Evolutionary conservation across 495 filamentous ascomycete species (phyloP), one percentile per base, ranked within the genome.

Genomic region (Hypomontagnella monticulosa): DNA sequence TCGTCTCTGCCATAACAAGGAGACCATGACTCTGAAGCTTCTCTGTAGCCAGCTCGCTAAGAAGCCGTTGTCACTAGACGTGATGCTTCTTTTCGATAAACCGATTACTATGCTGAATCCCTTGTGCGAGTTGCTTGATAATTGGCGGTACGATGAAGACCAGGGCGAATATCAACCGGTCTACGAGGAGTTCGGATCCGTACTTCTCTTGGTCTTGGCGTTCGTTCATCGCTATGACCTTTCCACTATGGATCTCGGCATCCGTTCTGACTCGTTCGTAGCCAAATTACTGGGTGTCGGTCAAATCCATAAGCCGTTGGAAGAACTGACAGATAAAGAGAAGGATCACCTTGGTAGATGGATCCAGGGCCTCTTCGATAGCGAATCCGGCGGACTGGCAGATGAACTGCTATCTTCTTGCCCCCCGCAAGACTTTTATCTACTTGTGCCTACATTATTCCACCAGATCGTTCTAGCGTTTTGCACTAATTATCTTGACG

Each of bases 91-190:
- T 0, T 98, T 97, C 76, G 87, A 91, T 40, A 91, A 86, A 51
- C 84, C 92, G 6, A 84, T 86, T 38, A 85, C 85, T 33, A 83
- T 98, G 15, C 75, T 98, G 2, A 87, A 92, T 54, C 93, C 95
- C 14, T 79, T 99, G 10, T 97, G 93, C 70, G 83, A 89, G 30
- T 76, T 97, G 7, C 78, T 99, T 7, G 93, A 98, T 75, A 87
- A 87, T 44, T 99, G 94, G 95, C 83, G 84, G 14, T 96, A 94
- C 76, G 94, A 97, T 61, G 94, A 96, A 63, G 94, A 97, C 53
- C 92, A 96, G 80, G 88, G 89, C 34, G 95, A 99, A 72, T 95
- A 95, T 67, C 93, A 97, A 71, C 95, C 94, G 0, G 90, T 97
- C 1, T 98, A 98, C 69, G 94, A 98, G 64, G 96, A 99, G 61